These are phyloP conservation scores for Fusarium gaditjirri DNA, from an alignment of 2,329 filamentous ascomycete species.

Conservation along the genomic window DNA sequence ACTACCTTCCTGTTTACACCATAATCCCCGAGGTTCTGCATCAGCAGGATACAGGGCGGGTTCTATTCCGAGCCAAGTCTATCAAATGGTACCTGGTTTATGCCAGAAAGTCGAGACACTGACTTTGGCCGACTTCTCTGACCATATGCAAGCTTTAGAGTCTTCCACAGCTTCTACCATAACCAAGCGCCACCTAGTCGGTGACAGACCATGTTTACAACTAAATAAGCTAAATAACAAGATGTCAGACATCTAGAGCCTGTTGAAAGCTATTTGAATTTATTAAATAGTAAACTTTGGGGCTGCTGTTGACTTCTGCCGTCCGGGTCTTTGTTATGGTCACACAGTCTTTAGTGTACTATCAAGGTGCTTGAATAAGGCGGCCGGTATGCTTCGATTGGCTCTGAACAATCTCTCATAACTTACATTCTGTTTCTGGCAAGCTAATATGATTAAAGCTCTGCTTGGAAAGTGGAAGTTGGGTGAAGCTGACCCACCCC, in stretches of 20 bases:
- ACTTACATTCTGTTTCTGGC: background rate
- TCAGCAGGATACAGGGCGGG: background rate
- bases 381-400: background rate
- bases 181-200: background rate
- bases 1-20: slow-evolving; percentile 15
- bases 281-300: background rate
- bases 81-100: background rate
- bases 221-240: background rate
- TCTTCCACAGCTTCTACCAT: background rate
- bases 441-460: background rate
- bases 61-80: background rate
- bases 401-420: background rate
- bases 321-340: background rate
- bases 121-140: background rate
- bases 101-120: background rate
- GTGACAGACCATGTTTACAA: background rate
- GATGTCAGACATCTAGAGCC: background rate
- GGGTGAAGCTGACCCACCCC: background rate
- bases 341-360: background rate
- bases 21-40: background rate
- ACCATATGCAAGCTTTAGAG: background rate
- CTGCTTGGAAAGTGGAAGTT: background rate
- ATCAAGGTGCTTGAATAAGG: background rate
- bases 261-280: background rate
- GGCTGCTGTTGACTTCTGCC: background rate